Evolutionary conservation across 2,329 filamentous ascomycete genomes (phyloP).

Genomic region (Drechslerella coelobrocha): DNA sequence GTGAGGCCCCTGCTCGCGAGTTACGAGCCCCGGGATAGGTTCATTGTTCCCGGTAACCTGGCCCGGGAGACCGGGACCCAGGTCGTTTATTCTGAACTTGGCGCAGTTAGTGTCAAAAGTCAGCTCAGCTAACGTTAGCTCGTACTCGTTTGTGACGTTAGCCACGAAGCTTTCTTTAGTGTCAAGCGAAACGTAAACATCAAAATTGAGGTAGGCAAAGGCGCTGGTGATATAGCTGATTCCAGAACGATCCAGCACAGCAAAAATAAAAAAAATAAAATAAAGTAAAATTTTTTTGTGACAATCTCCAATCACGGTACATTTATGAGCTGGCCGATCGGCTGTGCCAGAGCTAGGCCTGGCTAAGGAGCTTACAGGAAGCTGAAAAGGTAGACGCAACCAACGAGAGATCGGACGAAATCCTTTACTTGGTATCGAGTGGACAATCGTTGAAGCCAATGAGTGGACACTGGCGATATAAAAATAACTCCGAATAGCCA

Average conservation of each 20-base stretch:
- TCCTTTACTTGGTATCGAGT: neutral
- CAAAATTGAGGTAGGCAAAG: slow-evolving; percentile 6
- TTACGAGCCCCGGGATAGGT: slow-evolving; percentile 25
- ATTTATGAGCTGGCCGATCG: slow-evolving; percentile 28
- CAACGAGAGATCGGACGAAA: slow-evolving; percentile 50
- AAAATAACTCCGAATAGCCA: slow-evolving; percentile 41
- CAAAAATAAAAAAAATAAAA: no score
- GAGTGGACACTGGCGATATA: slow-evolving; percentile 16
- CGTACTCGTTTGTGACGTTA: neutral
- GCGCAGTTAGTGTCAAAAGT: neutral
- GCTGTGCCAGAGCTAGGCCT: slow-evolving; percentile 20
- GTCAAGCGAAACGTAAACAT: slow-evolving; percentile 1
- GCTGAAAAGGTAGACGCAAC: slow-evolving; percentile 9
- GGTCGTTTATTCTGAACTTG: slow-evolving; percentile 10
- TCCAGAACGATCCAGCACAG: slow-evolving; percentile 16
- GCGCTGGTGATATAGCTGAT: slow-evolving; percentile 29
- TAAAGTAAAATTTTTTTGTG: no score
- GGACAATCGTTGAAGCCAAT: slow-evolving; percentile 1
- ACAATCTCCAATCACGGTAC: slow-evolving; percentile 9
- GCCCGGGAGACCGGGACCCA: slow-evolving; percentile 27
- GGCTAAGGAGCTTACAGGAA: neutral
- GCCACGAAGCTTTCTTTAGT: slow-evolving; percentile 11
- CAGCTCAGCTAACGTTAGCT: slow-evolving; percentile 19
- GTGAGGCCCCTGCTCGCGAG: slow-evolving; percentile 41
- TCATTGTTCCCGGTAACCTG: slow-evolving; percentile 9